Percentiles rank a stretch among this genome's conserved stretches.
phyloP scores from a whole-genome alignment of 345 rosid species.

The Cardamine chenopodiifolia region DNA sequence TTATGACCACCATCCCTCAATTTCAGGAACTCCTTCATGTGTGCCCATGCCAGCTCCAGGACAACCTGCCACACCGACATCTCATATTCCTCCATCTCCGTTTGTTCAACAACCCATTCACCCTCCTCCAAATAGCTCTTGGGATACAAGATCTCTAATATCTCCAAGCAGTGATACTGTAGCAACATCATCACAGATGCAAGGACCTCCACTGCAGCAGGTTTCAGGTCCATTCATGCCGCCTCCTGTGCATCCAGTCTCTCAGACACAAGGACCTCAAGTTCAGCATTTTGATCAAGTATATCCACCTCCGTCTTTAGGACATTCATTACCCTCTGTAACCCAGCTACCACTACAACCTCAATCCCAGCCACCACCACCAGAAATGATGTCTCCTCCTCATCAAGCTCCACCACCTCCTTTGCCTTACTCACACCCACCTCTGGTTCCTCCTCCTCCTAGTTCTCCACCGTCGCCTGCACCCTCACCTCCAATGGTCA shows the following conservation, averaged over 20 bases:
- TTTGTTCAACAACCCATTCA: conserved; percentile 68
- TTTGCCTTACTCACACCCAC: conserved; percentile 76
- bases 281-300: conserved; percentile 65
- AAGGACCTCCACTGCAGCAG: conserved; percentile 36
- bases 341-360: conserved; percentile 49
- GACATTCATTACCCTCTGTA: conserved; percentile 34
- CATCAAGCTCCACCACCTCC: conserved; percentile 64
- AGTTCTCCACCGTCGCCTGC: conserved; percentile 68
- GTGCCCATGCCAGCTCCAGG: conserved; percentile 58
- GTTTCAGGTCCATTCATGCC: conserved; percentile 68
- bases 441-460: conserved; percentile 78
- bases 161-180: conserved; percentile 59
- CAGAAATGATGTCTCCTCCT: conserved; percentile 50
- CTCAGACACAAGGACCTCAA: conserved; percentile 71
- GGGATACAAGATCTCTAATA: conserved; percentile 72
- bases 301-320: conserved; percentile 56
- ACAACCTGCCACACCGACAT: conserved; percentile 63
- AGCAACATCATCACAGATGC: conserved; percentile 45
- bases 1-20: conserved; percentile 42
- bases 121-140: conserved; percentile 67
- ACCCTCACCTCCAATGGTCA: conserved; percentile 48
- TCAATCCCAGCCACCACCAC: conserved; percentile 52
- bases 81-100: conserved; percentile 69
- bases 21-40: conserved; percentile 62
- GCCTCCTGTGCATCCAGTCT: conserved; percentile 76